Base-by-base conservation (phyloP, 192 early-diverging fungal species). In the Backusella macrospora region DNA sequence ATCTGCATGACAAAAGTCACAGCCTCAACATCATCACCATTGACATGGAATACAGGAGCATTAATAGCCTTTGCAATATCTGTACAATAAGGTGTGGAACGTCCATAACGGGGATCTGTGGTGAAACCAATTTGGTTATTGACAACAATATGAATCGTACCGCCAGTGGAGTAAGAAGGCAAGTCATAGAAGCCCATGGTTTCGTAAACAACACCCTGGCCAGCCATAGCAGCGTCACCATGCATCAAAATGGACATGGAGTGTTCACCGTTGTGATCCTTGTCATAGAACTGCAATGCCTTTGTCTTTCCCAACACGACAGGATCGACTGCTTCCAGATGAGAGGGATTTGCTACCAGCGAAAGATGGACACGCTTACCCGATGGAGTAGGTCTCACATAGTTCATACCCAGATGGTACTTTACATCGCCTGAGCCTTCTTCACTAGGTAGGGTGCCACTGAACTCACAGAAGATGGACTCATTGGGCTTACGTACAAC, bases 91-190 rank as follows among this genome's bases (percentile, higher is more conserved):
- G 93, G 94, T 14, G 96, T 96, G 39, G 94, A 96, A 44, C 97
- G 92, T 34, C 94, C 86, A 79, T 96, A 96, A 39, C 95, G 89
- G 43, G 97, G 97, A 78, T 99, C 96, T 18, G 97, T 99, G 23
- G 97, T 99, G 87, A 99, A 99, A 45, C 97, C 97, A 72, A 99
- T 92, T 87, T 99, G 97, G 88, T 99, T 99, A 89, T 99, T 99
- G 79, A 96, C 93, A 45, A 99, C 89, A 70, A 97, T 90, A 87
- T 99, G 97, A 71, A 99, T 88, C 6, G 96, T 96, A 26, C 97
- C 97, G 72, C 97, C 97, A 15, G 96, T 98, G 6, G 95, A 88
- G 88, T 98, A 99, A 47, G 91, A 89, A 26, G 96, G 96, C 72
- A 99, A 82, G 77, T 98, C 96, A 73, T 90, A 89, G 84, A 99